Evolutionary conservation across 345 rosid genomes (phyloP), one percentile per base, ranked within the genome.

Genomic region (Gossypium anomalum): DNA sequence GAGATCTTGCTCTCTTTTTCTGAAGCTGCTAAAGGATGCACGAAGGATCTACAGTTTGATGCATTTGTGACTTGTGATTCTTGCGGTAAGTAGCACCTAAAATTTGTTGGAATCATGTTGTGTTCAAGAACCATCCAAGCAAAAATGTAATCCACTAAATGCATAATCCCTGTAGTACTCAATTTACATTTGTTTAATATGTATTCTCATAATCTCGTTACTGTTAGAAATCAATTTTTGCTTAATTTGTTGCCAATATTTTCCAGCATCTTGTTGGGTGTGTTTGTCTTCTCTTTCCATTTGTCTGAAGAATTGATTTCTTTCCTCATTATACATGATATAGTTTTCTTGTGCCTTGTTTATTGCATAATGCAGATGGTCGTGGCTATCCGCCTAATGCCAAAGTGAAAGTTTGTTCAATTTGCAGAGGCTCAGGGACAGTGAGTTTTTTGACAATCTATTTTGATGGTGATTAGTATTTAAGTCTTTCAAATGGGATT

Each of bases 1-100:
- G 97, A 90, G 76, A 70, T 94, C 72, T 58, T 63, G 44, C 97
- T 94, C 71, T 89, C 97, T 82, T 87, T 94, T 79, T 78, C 86
- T 71, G 98, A 94, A 86, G 94, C 97, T 82, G 89, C 88, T 34
- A 84, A 80, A 77, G 97, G 97, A 72, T 94, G 98, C 85, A 87
- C 89, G 74, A 94, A 92, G 81, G 81, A 85, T 80, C 80, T 90
- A 65, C 76, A 88, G 73, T 87, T 94, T 85, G 86, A 89, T 78
- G 90, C 97, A 62, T 87, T 76, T 82, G 87, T 92, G 70, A 90
- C 87, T 17, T 94, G 98, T 75, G 92, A 90, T 87, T 84, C 87
- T 48, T 94, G 98, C 53, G 83, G 98, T 92, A 73, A 82, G 98
- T 86, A 47, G 57, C 70, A 22, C 70, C 61, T 25, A 57, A 53